A percentile compares a stretch with the other conserved stretches of the same genome.
These are phyloP conservation scores for Cladosporium oxysporum DNA, from an alignment of 2,329 filamentous ascomycete genomes.

Conservation along the genomic window DNA sequence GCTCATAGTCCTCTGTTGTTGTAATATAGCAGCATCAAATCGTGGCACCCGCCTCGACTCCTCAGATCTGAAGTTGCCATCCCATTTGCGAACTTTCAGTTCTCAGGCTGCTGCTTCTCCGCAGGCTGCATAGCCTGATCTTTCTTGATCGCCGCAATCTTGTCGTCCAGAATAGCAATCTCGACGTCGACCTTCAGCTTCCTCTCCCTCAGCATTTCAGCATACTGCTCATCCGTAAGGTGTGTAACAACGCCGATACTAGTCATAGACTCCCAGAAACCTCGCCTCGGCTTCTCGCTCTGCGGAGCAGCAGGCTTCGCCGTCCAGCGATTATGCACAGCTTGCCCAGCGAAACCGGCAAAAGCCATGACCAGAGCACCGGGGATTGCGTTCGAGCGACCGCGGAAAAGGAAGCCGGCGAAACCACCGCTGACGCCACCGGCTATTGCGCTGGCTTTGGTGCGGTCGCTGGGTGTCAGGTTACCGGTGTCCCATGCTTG, in stretches of 20 bases:
- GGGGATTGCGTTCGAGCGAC: constrained; percentile 58
- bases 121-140: constrained; percentile 22
- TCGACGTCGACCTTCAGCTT: constrained; percentile 71
- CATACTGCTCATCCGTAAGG: constrained; percentile 73
- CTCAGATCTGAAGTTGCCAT: not conserved
- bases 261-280: constrained; percentile 52
- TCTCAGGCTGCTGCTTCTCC: constrained; percentile 12
- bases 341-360: constrained; percentile 60
- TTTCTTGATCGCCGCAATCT: constrained; percentile 58
- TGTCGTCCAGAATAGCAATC: constrained; percentile 76
- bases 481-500: constrained; percentile 32
- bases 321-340: constrained; percentile 55
- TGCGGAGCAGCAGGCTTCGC: constrained; percentile 27
- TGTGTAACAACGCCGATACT: constrained; percentile 64
- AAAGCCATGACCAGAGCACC: constrained; percentile 61
- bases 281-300: constrained; percentile 40
- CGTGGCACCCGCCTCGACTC: not conserved
- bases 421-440: constrained; percentile 64
- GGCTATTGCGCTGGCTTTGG: constrained; percentile 68
- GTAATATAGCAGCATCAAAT: not conserved
- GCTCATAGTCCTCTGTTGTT: not conserved
- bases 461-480: constrained; percentile 52
- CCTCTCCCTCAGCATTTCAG: constrained; percentile 69
- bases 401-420: constrained; percentile 59
- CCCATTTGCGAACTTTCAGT: not conserved